A percentile compares a stretch with the other conserved stretches of the same genome.
Evolutionary conservation across 2,329 filamentous ascomycete species (phyloP).

Genomic region (Fusarium pseudoanthophilum): DNA sequence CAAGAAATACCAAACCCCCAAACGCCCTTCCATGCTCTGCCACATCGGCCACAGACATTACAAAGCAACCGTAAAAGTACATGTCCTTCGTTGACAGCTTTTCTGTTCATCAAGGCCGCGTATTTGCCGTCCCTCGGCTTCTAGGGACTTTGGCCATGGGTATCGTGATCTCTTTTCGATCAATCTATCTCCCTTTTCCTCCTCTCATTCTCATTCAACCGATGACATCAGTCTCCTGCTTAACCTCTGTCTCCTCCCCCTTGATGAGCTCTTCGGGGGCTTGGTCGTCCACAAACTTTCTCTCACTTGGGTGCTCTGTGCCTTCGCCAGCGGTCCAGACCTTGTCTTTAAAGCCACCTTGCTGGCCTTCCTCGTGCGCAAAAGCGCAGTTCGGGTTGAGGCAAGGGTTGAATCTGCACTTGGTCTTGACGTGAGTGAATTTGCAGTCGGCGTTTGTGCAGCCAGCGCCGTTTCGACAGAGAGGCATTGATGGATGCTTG

Average conservation of each 20-base stretch:
- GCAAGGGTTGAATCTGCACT: conserved; percentile 93
- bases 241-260: conserved; percentile 58
- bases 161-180: conserved; percentile 36
- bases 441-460: conserved; percentile 86
- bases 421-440: conserved; percentile 85
- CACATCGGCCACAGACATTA: conserved; percentile 44
- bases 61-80: conserved; percentile 44
- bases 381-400: conserved; percentile 88
- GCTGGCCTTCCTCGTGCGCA: conserved; percentile 91
- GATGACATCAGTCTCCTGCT: conserved; percentile 55
- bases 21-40: conserved; percentile 46
- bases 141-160: conserved; percentile 30
- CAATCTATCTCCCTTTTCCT: conserved; percentile 23
- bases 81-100: conserved; percentile 41
- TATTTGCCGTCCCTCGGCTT: conserved; percentile 12
- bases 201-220: conserved; percentile 38
- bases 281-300: conserved; percentile 83
- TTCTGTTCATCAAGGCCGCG: conserved; percentile 33
- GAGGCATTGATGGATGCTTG: conserved; percentile 85
- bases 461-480: conserved; percentile 91
- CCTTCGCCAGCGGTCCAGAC: conserved; percentile 79
- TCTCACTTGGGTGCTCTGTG: conserved; percentile 81
- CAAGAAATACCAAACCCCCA: conserved; percentile 33
- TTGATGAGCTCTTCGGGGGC: conserved; percentile 78
- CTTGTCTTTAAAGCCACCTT: conserved; percentile 85